Conservation (phyloP, 2,329 filamentous ascomycete genomes). For the Ascochyta viciae-villosae region DNA sequence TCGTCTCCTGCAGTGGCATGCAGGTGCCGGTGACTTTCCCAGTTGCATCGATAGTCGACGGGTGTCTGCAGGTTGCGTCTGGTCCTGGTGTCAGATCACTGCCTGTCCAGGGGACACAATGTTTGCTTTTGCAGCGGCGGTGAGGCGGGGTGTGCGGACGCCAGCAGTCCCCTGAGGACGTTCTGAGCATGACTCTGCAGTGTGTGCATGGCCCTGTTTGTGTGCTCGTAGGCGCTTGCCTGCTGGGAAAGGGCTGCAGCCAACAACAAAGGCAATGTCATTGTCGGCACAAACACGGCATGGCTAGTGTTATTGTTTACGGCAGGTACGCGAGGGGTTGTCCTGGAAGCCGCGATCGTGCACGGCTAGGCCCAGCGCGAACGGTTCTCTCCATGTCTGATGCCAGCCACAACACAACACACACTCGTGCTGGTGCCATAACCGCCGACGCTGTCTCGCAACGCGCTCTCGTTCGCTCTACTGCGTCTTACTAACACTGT, state of each 20-base stretch:
- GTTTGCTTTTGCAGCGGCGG: conserved; percentile 12
- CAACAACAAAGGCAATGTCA: conserved; percentile 13
- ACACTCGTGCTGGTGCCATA: conserved; percentile 28
- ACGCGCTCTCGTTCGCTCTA: conserved; percentile 39
- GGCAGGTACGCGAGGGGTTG: conserved; percentile 14
- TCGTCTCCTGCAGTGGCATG: background rate
- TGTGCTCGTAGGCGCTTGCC: background rate
- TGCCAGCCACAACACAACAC: conserved; percentile 40
- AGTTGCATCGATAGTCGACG: background rate
- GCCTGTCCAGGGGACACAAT: conserved; percentile 11
- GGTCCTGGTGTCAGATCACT: conserved; percentile 10
- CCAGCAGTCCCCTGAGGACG: background rate
- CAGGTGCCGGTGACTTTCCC: background rate
- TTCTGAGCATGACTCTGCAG: conserved; percentile 4
- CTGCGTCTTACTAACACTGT: conserved; percentile 27
- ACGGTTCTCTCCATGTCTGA: conserved; percentile 13
- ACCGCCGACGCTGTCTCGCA: conserved; percentile 29
- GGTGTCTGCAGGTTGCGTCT: conserved; percentile 3
- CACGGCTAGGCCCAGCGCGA: conserved; percentile 18
- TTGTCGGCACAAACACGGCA: conserved; percentile 13
- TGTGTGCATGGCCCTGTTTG: too few relatives aligned
- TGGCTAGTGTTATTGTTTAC: background rate
- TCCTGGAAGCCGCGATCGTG: conserved; percentile 21
- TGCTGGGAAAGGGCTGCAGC: conserved; percentile 8
- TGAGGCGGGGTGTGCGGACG: conserved; percentile 6